Percentiles rank a stretch among this genome's conserved stretches.
These are phyloP conservation scores for Psilocybe sp. DNA, from an alignment of 768 basidiomycete genomes.

Conservation along the genomic window DNA sequence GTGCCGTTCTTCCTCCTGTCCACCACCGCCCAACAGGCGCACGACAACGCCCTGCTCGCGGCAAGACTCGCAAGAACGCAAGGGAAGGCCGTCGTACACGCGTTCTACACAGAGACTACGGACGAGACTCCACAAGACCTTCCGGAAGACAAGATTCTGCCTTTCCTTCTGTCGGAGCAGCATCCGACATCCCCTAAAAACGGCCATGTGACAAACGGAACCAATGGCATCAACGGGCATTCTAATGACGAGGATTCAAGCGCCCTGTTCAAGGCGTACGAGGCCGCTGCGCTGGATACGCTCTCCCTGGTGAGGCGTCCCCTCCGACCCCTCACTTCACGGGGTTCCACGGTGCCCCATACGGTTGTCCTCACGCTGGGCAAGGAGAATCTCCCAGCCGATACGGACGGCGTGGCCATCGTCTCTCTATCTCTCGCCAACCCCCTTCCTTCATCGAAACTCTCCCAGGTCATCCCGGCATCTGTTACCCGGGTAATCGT, in stretches of 20 bases:
- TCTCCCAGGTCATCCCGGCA: constrained; percentile 58
- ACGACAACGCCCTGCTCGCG: constrained; percentile 88
- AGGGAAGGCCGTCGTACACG: constrained; percentile 80
- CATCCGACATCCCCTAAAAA: constrained; percentile 35
- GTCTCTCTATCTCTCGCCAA: constrained; percentile 65
- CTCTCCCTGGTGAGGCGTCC: constrained; percentile 60
- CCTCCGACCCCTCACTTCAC: constrained; percentile 49
- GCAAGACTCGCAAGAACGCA: constrained; percentile 72
- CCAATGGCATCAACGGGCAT: constrained; percentile 26
- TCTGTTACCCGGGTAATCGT: constrained; percentile 71
- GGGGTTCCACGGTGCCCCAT: constrained; percentile 54
- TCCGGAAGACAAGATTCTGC: constrained; percentile 53
- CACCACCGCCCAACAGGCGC: constrained; percentile 72
- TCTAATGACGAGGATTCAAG: constrained; percentile 22
- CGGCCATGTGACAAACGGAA: constrained; percentile 25
- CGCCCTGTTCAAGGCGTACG: constrained; percentile 56
- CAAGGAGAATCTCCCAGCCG: constrained; percentile 33
- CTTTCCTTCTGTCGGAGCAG: constrained; percentile 55
- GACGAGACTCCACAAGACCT: constrained; percentile 47
- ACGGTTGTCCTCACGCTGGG: constrained; percentile 77
- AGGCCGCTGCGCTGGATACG: constrained; percentile 65
- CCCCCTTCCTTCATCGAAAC: constrained; percentile 61
- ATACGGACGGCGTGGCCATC: constrained; percentile 59
- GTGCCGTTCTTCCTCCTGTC: constrained; percentile 85
- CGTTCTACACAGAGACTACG: constrained; percentile 54